A percentile compares a stretch with the other conserved stretches of the same genome.
Evolutionary conservation across 140 eudicot species (phyloP).

Genomic region (Bidens hawaiensis): DNA sequence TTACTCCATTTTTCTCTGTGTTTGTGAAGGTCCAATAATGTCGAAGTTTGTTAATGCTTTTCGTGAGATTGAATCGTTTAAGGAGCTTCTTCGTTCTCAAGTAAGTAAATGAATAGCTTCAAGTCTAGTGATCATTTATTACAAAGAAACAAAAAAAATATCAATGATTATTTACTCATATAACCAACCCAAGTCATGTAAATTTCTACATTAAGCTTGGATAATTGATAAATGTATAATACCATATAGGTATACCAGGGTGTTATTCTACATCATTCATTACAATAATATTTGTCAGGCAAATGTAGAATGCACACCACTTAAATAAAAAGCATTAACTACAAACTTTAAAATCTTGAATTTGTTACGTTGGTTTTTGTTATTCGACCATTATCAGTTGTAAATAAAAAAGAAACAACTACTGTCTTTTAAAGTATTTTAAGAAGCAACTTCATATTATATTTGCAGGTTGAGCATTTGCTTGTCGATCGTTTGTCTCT

Average conservation of each 20-base stretch:
- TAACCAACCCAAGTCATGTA: not conserved
- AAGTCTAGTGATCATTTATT: not conserved
- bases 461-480: constrained; percentile 86
- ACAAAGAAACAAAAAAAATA: not conserved
- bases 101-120: constrained; percentile 39
- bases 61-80: constrained; percentile 92
- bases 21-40: constrained; percentile 74
- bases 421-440: not conserved
- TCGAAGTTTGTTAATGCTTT: constrained; percentile 78
- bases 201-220: not conserved
- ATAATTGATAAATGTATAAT: not conserved
- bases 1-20: constrained; percentile 10
- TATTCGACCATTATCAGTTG: not conserved
- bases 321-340: no score
- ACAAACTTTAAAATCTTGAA: no score
- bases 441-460: constrained; percentile 18
- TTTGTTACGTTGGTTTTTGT: no score
- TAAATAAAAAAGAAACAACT: not conserved
- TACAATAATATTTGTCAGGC: not conserved
- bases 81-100: constrained; percentile 98
- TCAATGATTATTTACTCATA: constrained; percentile 5
- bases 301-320: not conserved
- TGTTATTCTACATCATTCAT: not conserved
- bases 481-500: constrained; percentile 80
- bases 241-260: not conserved